Evolutionary conservation across 192 early-diverging fungal genomes (phyloP), one percentile per base, ranked within the genome.

Genomic region (Gigaspora rosea): DNA sequence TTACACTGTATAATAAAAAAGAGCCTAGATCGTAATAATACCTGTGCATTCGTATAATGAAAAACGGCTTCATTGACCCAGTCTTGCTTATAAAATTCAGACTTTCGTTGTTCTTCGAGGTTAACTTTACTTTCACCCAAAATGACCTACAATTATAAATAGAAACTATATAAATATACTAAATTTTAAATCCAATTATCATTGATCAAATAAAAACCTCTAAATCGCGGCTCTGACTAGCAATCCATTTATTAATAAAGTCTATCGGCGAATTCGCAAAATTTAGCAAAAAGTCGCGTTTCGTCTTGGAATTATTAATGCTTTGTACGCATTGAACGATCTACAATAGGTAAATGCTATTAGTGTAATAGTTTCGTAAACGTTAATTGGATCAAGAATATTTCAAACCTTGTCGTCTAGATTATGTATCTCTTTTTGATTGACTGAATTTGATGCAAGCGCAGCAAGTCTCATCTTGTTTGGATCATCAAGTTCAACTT

Each of bases 211-310:
- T 41, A 59, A 41, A 36, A 36, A 94, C 92, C 84, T 97, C 95
- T 72, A 98, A 82, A 84, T 99, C 97, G 63, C 94, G 87, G 76
- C 91, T 93, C 87, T 99, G 97, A 80, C 91, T 92, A 13, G 92
- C 93, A 41, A 97, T 88, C 96, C 96, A 99, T 64, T 93, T 89
- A 75, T 96, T 94, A 68, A 96, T 88, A 81, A 97, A 98, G 58
- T 90, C 92, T 48, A 92, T 90, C 0, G 97, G 96, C 61, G 95
- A 91, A 36, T 91, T 84, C 5, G 94, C 85, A 82, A 98, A 99
- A 64, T 89, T 83, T 48, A 93, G 85, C 88, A 99, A 86, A 79
- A 98, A 99, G 77, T 97, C 95, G 16, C 97, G 93, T 79, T 97
- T 96, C 41, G 92, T 88, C 63, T 95, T 94, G 50, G 89, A 91